A percentile compares a stretch with the other conserved stretches of the same genome.
Conservation (phyloP, 345 rosid species). For the Heritiera littoralis region DNA sequence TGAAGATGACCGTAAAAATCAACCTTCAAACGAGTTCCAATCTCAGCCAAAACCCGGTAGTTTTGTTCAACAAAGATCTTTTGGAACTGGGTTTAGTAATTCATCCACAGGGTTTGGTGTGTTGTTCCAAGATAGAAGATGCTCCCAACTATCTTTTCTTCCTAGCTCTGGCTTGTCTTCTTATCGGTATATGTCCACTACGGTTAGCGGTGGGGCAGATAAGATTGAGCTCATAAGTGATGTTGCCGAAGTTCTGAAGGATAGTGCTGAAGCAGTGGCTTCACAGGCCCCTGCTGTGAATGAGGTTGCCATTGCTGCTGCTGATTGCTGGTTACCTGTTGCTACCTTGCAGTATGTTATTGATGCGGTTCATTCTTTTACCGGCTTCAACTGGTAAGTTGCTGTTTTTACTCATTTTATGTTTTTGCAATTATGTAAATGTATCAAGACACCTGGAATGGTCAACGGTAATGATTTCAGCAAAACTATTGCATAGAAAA, state of each 20-base stretch:
- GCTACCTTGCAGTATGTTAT: constrained; percentile 67
- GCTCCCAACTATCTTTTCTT: constrained; percentile 31
- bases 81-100: constrained; percentile 27
- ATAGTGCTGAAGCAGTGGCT: constrained; percentile 51
- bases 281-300: constrained; percentile 54
- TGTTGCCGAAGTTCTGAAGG: constrained; percentile 52
- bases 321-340: constrained; percentile 67
- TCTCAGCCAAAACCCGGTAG: constrained; percentile 34
- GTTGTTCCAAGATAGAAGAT: constrained; percentile 31
- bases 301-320: constrained; percentile 79
- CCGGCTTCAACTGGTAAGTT: constrained; percentile 68
- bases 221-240: constrained; percentile 49
- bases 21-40: constrained; percentile 28
- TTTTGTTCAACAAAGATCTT: constrained; percentile 42
- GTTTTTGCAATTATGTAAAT: neutral
- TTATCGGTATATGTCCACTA: constrained; percentile 59
- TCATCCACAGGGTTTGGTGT: constrained; percentile 24
- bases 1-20: constrained; percentile 37
- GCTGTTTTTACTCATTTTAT: neutral
- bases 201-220: constrained; percentile 44
- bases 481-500: neutral
- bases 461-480: neutral
- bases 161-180: constrained; percentile 42
- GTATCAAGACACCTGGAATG: neutral
- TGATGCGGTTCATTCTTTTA: constrained; percentile 58